A percentile compares a stretch with the other conserved stretches of the same genome.
phyloP scores from a whole-genome alignment of 2,329 filamentous ascomycete species.

The Polychaeton citri region DNA sequence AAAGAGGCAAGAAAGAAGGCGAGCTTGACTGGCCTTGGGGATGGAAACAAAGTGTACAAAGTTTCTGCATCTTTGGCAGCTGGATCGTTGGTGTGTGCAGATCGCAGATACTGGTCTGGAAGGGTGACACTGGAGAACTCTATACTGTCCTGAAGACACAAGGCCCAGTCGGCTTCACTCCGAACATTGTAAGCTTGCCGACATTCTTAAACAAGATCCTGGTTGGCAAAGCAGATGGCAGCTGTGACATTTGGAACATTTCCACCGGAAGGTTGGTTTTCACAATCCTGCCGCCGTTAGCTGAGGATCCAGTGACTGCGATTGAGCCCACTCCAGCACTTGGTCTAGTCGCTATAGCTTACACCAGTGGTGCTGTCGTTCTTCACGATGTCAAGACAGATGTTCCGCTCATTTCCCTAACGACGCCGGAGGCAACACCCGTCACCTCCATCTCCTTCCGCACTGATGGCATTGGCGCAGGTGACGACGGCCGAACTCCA shows the following conservation, averaged over 20 bases:
- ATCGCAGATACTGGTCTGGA: slow-evolving; percentile 80
- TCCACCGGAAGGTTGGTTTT: slow-evolving; percentile 85
- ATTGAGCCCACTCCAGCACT: slow-evolving; percentile 73
- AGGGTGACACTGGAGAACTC: slow-evolving; percentile 66
- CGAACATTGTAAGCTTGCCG: slow-evolving; percentile 73
- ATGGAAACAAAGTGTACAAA: slow-evolving; percentile 56
- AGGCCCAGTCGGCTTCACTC: slow-evolving; percentile 53
- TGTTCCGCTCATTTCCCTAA: slow-evolving; percentile 48
- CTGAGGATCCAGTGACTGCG: slow-evolving; percentile 72
- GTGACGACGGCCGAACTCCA: slow-evolving; percentile 68
- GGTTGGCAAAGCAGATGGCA: slow-evolving; percentile 73
- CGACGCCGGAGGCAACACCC: slow-evolving; percentile 45
- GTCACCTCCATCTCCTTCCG: slow-evolving; percentile 81
- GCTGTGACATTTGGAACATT: slow-evolving; percentile 94
- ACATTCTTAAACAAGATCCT: slow-evolving; percentile 96
- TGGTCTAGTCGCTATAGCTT: slow-evolving; percentile 77
- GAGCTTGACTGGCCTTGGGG: slow-evolving; percentile 58
- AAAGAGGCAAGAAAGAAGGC: slow-evolving; percentile 72
- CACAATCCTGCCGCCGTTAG: slow-evolving; percentile 65
- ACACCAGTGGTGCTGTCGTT: slow-evolving; percentile 62
- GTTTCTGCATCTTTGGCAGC: slow-evolving; percentile 71
- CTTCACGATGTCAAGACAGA: slow-evolving; percentile 76
- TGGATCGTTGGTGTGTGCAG: slow-evolving; percentile 76
- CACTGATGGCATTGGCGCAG: slow-evolving; percentile 76
- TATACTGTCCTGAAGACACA: slow-evolving; percentile 66